These are phyloP conservation scores for Adansonia grandidieri DNA, from an alignment of 441 rosid species.

Conservation along the genomic window DNA sequence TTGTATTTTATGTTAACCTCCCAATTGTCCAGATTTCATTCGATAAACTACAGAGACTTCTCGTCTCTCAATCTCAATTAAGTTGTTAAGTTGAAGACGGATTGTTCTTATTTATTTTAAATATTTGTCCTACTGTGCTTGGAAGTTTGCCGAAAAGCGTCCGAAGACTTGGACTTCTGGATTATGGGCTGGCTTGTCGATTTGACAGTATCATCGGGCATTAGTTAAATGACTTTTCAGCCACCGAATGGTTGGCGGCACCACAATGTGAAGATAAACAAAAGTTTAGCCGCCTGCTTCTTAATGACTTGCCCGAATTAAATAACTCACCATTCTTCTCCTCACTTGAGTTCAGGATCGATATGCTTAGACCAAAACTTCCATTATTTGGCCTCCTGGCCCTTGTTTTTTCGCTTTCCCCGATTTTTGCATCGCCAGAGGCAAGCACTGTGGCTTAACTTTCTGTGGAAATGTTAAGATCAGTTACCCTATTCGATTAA, in stretches of 20 bases:
- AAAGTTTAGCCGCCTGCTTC: no score
- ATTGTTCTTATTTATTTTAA: not conserved
- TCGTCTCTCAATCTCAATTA: not conserved
- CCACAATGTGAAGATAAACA: no score
- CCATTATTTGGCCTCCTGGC: not conserved
- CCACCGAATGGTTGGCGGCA: not conserved
- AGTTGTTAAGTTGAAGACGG: not conserved
- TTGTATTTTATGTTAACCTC: no score
- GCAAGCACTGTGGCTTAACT: not conserved
- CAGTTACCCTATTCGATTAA: not conserved
- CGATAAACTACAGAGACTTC: not conserved
- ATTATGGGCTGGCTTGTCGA: not conserved
- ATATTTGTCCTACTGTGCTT: no score
- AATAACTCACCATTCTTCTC: not conserved
- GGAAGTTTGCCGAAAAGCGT: not conserved
- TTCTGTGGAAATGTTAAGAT: not conserved
- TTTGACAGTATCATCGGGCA: no score
- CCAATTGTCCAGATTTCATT: not conserved
- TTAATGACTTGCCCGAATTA: not conserved
- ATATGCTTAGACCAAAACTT: not conserved
- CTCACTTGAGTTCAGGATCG: not conserved
- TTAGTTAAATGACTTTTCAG: not conserved
- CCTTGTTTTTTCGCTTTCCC: not conserved
- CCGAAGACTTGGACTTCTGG: not conserved
- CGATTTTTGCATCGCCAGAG: not conserved